Percentiles rank a stretch among this genome's conserved stretches.
Conservation (phyloP, 164 flowering plant species). For the Magnolia sinica region DNA sequence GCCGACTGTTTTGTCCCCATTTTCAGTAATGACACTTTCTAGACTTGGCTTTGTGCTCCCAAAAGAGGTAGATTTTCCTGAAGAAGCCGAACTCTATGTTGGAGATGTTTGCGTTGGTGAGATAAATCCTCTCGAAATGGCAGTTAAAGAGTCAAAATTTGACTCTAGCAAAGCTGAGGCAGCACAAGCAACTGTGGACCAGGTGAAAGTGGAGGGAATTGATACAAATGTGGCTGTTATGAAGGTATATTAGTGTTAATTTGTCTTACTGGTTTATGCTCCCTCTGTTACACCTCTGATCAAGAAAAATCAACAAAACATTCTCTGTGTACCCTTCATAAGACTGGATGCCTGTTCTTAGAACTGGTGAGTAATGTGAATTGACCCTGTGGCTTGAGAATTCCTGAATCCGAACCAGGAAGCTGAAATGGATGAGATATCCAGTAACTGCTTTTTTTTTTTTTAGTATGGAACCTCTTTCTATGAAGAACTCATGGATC, state of each 20-base stretch:
- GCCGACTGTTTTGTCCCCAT: constrained; percentile 31
- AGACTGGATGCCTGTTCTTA: not conserved
- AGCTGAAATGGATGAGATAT: not conserved
- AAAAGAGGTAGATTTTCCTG: constrained; percentile 27
- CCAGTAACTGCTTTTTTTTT: not conserved
- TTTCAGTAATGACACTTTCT: constrained; percentile 46
- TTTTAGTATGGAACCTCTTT: not conserved
- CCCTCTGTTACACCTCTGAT: not conserved
- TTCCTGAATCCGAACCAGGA: not conserved
- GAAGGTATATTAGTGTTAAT: constrained; percentile 46
- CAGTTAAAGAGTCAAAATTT: constrained; percentile 50
- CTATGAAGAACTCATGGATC: not conserved
- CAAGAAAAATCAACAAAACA: not conserved
- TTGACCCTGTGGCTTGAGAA: not conserved
- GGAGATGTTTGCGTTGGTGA: constrained; percentile 69
- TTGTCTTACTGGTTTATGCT: not conserved
- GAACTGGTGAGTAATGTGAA: not conserved
- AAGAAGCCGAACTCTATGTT: constrained; percentile 23
- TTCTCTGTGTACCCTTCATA: not conserved
- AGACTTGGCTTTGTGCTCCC: constrained; percentile 45
- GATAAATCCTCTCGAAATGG: constrained; percentile 60
- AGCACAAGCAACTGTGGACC: constrained; percentile 82
- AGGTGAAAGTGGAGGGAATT: constrained; percentile 89
- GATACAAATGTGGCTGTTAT: constrained; percentile 82
- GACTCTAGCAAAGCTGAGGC: constrained; percentile 68